phyloP scores from a whole-genome alignment of 768 basidiomycete genomes.

The Russula olivacea region DNA sequence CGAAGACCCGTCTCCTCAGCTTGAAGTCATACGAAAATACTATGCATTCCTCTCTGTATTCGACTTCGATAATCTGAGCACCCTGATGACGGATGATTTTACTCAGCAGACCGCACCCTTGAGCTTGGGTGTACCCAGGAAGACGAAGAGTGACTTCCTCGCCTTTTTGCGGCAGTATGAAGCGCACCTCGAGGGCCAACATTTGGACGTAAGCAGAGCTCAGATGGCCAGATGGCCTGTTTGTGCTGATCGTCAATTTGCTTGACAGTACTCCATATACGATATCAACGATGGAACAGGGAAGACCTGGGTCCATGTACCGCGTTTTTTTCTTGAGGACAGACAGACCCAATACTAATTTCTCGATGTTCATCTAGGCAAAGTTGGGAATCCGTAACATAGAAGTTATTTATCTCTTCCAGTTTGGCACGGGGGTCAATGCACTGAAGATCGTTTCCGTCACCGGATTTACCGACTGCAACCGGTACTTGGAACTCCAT shows the following conservation, averaged over 20 bases:
- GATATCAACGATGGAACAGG: not conserved
- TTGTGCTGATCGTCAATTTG: not conserved
- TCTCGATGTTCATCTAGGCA: not conserved
- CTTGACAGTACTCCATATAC: constrained; percentile 5
- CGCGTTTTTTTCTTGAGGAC: not conserved
- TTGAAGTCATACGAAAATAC: not conserved
- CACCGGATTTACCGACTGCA: not conserved
- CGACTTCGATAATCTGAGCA: not conserved
- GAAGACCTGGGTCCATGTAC: constrained; percentile 5
- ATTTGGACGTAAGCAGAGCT: not conserved
- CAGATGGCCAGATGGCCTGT: too few relatives aligned
- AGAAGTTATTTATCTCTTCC: not conserved
- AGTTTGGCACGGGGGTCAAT: not conserved
- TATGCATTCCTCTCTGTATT: not conserved
- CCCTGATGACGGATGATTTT: not conserved
- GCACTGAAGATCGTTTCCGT: not conserved
- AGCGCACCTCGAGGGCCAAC: not conserved
- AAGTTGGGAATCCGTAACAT: not conserved
- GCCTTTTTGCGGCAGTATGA: not conserved
- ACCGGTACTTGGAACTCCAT: not conserved
- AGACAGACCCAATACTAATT: not conserved
- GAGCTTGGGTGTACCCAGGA: not conserved
- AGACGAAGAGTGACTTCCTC: not conserved
- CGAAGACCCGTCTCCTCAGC: not conserved
- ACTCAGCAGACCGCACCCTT: not conserved